Evolutionary conservation across 2,329 filamentous ascomycete genomes (phyloP).

Genomic region (Cladobotryum protrusum): DNA sequence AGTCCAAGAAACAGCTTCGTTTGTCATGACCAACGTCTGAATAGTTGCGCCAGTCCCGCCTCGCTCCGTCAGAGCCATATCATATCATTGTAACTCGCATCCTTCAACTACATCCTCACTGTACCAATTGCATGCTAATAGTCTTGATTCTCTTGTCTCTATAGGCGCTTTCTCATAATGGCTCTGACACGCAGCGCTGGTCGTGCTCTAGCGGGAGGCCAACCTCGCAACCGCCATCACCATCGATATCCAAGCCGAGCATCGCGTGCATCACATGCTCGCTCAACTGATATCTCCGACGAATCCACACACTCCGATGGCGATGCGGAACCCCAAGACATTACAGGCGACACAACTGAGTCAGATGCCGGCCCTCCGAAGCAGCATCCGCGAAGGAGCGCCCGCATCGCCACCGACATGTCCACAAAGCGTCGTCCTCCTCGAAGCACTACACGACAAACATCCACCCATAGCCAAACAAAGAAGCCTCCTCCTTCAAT

Average conservation of each 20-base stretch:
- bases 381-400: background rate
- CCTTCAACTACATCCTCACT: no score
- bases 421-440: background rate
- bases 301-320: conserved; percentile 1
- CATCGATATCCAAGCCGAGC: conserved; percentile 8
- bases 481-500: background rate
- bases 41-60: no score
- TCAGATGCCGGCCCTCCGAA: background rate
- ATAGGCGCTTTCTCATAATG: conserved; percentile 17
- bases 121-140: no score
- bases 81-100: no score
- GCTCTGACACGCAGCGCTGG: conserved; percentile 22
- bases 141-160: background rate
- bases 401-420: background rate
- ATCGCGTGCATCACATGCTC: conserved; percentile 1
- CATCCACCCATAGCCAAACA: background rate
- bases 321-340: background rate
- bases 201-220: conserved; percentile 9
- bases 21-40: no score
- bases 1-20: no score
- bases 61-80: no score
- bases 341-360: background rate
- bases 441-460: conserved; percentile 3
- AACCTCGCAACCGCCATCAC: conserved; percentile 18
- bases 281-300: background rate